Evolutionary conservation across 208 protist species (phyloP).

Genomic region (Trypanosoma brucei): DNA sequence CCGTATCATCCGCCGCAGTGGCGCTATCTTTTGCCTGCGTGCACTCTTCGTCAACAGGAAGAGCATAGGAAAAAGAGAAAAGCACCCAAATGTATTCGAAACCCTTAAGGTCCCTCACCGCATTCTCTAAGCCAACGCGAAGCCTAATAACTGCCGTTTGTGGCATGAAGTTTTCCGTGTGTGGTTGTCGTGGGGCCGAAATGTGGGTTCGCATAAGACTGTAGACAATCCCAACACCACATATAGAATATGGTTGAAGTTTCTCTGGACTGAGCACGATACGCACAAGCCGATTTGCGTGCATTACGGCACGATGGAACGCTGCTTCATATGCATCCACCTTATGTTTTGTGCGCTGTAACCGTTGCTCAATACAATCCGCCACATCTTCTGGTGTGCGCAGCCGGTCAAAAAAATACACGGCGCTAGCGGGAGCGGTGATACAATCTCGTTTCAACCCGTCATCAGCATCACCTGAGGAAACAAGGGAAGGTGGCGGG

Average conservation of each 20-base stretch:
- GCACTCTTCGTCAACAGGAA: slow-evolving; percentile 28
- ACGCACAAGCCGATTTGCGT: slow-evolving; percentile 67
- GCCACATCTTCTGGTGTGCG: slow-evolving; percentile 63
- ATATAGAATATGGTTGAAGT: slow-evolving; percentile 69
- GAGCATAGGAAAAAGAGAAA: slow-evolving; percentile 86
- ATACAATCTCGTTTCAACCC: slow-evolving; percentile 29
- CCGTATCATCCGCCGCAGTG: neutral
- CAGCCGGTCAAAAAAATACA: slow-evolving; percentile 88
- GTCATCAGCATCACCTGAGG: neutral
- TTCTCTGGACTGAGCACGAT: slow-evolving; percentile 64
- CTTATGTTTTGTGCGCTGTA: slow-evolving; percentile 57
- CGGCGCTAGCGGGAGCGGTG: slow-evolving; percentile 37
- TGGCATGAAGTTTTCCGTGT: slow-evolving; percentile 62
- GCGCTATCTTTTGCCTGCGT: neutral
- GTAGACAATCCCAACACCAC: slow-evolving; percentile 79
- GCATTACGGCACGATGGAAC: slow-evolving; percentile 63
- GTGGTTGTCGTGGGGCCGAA: slow-evolving; percentile 75
- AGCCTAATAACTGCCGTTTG: slow-evolving; percentile 85
- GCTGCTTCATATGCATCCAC: slow-evolving; percentile 67
- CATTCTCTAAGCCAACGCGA: slow-evolving; percentile 77
- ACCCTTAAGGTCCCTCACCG: slow-evolving; percentile 65
- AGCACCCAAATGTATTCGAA: slow-evolving; percentile 91
- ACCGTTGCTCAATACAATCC: slow-evolving; percentile 56
- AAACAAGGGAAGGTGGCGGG: slow-evolving; percentile 34
- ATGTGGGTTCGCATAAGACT: slow-evolving; percentile 82